Base-by-base conservation (phyloP, 2,329 filamentous ascomycete genomes). In the Ascochyta rabiei region DNA sequence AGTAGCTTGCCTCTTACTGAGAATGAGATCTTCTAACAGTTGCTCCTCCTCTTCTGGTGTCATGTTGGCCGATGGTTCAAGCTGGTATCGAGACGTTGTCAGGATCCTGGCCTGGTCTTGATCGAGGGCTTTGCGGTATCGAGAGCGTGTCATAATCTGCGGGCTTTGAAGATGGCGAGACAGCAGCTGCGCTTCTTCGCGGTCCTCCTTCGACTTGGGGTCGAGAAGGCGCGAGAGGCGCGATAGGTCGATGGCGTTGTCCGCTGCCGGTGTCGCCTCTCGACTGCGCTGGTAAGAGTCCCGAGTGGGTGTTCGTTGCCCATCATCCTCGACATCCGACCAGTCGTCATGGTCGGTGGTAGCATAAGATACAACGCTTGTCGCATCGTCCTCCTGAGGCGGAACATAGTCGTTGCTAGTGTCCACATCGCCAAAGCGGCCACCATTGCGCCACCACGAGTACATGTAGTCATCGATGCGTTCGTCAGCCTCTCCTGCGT, bases 391-490 rank as follows among this genome's bases (percentile, higher is more conserved):
- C 39, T 88, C 82, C 10, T 79, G 73, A 2, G 73, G 67, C 0
- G 87, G 87, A 28, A 80, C 74, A 72, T 93, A 98, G 59, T 93
- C 89, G 24, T 89, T 90, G 67, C 90, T 96, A 5, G 82, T 81
- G 71, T 98, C 93, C 28, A 87, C 81, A 15, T 88, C 87, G 1
- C 93, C 93, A 87, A 91, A 97, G 78, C 90, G 90, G 7, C 90
- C 91, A 18, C 91, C 91, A 48, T 82, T 80, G 47, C 89, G 86
- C 89, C 91, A 98, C 85, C 93, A 95, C 26, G 81, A 80, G 72
- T 97, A 98, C 1, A 97, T 78, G 54, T 86, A 87, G 2, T 83
- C 81, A 60, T 93, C 89, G 2, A 97, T 79, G 34, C 85, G 84
- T 24, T 84, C 82, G 63, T 95, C 89, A 35, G 79, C 61, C 15